phyloP scores from a whole-genome alignment of 2,329 filamentous ascomycete species.

The Clarireedia sp. region DNA sequence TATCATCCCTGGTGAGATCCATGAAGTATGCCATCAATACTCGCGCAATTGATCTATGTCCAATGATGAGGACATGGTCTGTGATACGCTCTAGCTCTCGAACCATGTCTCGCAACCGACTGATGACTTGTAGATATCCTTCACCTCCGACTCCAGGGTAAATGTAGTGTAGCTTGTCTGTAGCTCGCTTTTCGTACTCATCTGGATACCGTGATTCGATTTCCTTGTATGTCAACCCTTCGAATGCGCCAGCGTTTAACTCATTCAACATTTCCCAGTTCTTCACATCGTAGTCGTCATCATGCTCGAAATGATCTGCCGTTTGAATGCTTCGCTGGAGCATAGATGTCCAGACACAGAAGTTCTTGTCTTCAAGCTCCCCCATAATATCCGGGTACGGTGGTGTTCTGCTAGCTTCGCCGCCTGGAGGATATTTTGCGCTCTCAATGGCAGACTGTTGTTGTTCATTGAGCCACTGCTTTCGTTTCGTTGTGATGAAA shows the following conservation, averaged over 20 bases:
- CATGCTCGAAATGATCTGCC: conserved; percentile 77
- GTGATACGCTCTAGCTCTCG: conserved; percentile 96
- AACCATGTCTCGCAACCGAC: conserved; percentile 88
- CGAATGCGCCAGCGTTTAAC: conserved; percentile 85
- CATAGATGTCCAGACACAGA: conserved; percentile 99
- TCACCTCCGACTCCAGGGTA: conserved; percentile 95
- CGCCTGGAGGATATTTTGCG: conserved; percentile 73
- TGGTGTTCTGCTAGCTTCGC: conserved; percentile 81
- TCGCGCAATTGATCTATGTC: conserved; percentile 83
- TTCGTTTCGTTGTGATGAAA: conserved; percentile 76
- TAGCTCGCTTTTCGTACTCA: conserved; percentile 71
- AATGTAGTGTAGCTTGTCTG: conserved; percentile 90
- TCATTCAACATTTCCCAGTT: conserved; percentile 98
- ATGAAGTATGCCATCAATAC: conserved; percentile 96
- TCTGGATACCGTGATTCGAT: conserved; percentile 72
- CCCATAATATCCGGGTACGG: conserved; percentile 80
- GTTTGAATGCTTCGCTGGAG: conserved; percentile 83
- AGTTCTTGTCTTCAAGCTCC: conserved; percentile 72
- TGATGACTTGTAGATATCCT: conserved; percentile 94
- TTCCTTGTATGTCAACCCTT: conserved; percentile 89
- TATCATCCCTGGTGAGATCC: conserved; percentile 80
- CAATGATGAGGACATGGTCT: conserved; percentile 87
- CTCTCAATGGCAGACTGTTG: conserved; percentile 59
- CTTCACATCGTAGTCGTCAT: conserved; percentile 94
- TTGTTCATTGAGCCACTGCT: conserved; percentile 76